phyloP scores from a whole-genome alignment of 2,329 filamentous ascomycete genomes.

The Colletotrichum abscissum region DNA sequence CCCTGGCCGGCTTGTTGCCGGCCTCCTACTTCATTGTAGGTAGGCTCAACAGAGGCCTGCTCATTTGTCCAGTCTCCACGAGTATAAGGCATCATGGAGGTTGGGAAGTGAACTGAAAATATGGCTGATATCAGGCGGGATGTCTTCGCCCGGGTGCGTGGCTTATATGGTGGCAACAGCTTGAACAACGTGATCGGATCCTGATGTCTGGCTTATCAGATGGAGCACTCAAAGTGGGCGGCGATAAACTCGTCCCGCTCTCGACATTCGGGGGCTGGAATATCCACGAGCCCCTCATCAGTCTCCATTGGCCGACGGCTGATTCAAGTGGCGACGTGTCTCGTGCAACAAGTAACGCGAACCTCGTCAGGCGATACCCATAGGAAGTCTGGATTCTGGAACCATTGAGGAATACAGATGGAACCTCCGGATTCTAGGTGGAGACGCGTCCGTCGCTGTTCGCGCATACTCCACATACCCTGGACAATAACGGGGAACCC shows the following conservation, averaged over 20 bases:
- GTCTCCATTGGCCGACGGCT: background rate
- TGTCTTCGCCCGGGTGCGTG: background rate
- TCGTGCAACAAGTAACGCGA: background rate
- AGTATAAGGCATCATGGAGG: background rate
- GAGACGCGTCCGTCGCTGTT: constrained; percentile 11
- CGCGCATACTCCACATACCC: constrained; percentile 6
- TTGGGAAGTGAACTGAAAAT: background rate
- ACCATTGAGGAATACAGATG: background rate
- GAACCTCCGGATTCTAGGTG: background rate
- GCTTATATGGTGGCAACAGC: background rate
- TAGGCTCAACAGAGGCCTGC: background rate
- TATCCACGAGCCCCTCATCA: background rate
- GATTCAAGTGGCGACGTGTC: background rate
- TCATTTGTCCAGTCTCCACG: background rate
- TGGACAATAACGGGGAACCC: constrained; percentile 6
- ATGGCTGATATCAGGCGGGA: background rate
- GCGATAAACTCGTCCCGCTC: background rate
- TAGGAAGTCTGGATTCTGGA: background rate
- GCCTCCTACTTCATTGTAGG: background rate
- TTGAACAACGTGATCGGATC: background rate
- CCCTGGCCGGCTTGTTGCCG: background rate
- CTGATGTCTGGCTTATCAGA: constrained; percentile 6
- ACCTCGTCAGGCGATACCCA: background rate
- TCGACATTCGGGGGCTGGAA: background rate
- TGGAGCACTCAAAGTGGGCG: background rate